Percentiles rank a stretch among this genome's conserved stretches.
phyloP scores from a whole-genome alignment of 805 yeast species.

The Lipomyces yamadae region DNA sequence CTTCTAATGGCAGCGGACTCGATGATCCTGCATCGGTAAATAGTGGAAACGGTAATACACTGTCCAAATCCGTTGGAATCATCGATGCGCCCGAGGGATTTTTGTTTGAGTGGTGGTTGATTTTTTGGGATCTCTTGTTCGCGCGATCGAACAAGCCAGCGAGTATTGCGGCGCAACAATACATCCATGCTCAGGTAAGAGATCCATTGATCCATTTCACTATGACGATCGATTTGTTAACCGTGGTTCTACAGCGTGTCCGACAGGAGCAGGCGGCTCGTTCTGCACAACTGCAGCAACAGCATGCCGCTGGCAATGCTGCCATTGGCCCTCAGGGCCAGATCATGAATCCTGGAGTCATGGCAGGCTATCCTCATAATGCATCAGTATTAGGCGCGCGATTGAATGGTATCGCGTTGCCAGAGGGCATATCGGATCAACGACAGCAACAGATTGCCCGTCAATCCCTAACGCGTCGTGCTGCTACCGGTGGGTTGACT shows the following conservation, averaged over 20 bases:
- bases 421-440: conserved; percentile 39
- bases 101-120: conserved; percentile 93
- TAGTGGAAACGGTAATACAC: conserved; percentile 11
- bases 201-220: background rate
- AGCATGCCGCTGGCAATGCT: conserved; percentile 40
- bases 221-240: background rate
- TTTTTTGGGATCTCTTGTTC: conserved; percentile 91
- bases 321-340: conserved; percentile 36
- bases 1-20: background rate
- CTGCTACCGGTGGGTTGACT: conserved; percentile 31
- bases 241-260: conserved; percentile 50
- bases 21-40: conserved; percentile 8
- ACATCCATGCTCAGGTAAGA: conserved; percentile 55
- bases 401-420: conserved; percentile 29
- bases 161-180: conserved; percentile 64
- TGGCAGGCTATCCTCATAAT: conserved; percentile 22
- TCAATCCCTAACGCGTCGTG: conserved; percentile 42
- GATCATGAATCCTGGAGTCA: conserved; percentile 30
- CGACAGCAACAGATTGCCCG: conserved; percentile 40
- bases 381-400: conserved; percentile 18
- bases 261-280: conserved; percentile 52
- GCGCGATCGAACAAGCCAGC: conserved; percentile 74
- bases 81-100: conserved; percentile 89
- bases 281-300: conserved; percentile 47
- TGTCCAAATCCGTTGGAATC: conserved; percentile 32